Evolutionary conservation across 1,284 basidiomycete genomes (phyloP).

Genomic region (Tilletia setariae): DNA sequence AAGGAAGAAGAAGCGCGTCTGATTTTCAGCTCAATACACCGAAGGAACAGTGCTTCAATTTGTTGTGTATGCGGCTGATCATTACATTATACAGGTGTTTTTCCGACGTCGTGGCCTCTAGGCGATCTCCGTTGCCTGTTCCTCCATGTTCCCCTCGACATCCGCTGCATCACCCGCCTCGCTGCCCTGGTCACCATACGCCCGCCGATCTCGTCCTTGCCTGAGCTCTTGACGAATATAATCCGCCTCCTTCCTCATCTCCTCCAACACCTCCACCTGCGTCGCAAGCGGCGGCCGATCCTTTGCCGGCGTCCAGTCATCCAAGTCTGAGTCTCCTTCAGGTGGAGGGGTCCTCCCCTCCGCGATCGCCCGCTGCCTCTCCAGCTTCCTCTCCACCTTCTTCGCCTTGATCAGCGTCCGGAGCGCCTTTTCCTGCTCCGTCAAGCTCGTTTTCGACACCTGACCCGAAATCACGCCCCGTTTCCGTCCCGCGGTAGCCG

Average conservation of each 20-base stretch:
- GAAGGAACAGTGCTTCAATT: no score
- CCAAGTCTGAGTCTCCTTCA: conserved; percentile 38
- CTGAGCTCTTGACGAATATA: conserved; percentile 34
- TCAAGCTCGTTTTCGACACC: conserved; percentile 8
- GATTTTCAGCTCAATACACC: no score
- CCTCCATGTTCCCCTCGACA: conserved; percentile 16
- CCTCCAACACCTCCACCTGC: conserved; percentile 39
- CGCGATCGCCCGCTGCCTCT: conserved; percentile 30
- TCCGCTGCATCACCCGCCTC: conserved; percentile 21
- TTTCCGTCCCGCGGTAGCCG: conserved; percentile 54
- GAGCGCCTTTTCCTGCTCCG: conserved; percentile 57
- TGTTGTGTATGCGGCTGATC: no score
- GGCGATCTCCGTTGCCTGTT: no score
- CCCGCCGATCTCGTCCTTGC: conserved; percentile 28
- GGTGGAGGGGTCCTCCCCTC: conserved; percentile 36
- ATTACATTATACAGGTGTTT: not conserved
- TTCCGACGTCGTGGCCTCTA: not conserved
- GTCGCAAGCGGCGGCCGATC: conserved; percentile 30
- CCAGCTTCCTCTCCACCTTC: conserved; percentile 31
- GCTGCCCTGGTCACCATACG: conserved; percentile 27
- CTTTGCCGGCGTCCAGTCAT: conserved; percentile 41
- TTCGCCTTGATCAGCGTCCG: conserved; percentile 37
- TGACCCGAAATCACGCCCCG: conserved; percentile 48
- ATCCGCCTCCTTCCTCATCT: conserved; percentile 38
- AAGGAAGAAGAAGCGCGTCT: no score